Conservation (phyloP, 78 protist species). For the Pigoraptor vietnamica region DNA sequence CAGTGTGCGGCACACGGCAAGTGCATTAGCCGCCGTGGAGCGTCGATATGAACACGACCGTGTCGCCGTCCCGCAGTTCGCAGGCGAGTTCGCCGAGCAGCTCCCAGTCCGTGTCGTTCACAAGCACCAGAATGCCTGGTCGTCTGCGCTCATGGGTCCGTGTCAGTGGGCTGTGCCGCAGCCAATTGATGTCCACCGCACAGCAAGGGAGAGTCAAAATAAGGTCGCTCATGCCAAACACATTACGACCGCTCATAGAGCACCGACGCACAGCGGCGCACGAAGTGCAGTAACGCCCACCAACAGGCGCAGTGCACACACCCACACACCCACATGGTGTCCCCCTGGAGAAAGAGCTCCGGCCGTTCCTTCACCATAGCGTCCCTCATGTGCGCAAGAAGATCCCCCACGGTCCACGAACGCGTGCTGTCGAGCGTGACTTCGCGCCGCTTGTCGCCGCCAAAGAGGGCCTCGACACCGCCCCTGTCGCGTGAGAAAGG, state of each 20-base stretch:
- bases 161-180: too few relatives aligned
- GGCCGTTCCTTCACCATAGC: slow-evolving; percentile 53
- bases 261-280: too few relatives aligned
- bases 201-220: neutral
- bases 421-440: neutral
- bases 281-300: neutral
- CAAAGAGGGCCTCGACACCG: slow-evolving; percentile 64
- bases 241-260: neutral
- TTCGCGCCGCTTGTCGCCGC: slow-evolving; percentile 25
- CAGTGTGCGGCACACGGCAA: too few relatives aligned
- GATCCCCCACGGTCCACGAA: neutral
- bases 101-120: slow-evolving; percentile 80
- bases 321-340: slow-evolving; percentile 39
- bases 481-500: too few relatives aligned
- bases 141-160: slow-evolving; percentile 35
- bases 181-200: too few relatives aligned
- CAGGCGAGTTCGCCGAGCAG: slow-evolving; percentile 51
- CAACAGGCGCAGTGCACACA: neutral
- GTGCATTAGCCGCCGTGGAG: slow-evolving; percentile 75
- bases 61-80: slow-evolving; percentile 51
- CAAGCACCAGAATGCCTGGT: slow-evolving; percentile 79
- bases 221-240: too few relatives aligned
- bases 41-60: slow-evolving; percentile 67
- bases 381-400: slow-evolving; percentile 38
- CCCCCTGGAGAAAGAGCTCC: slow-evolving; percentile 53